A percentile compares a stretch with the other conserved stretches of the same genome.
These are phyloP conservation scores for Neocucurbitaria cava DNA, from an alignment of 2,329 filamentous ascomycete species.

Conservation along the genomic window DNA sequence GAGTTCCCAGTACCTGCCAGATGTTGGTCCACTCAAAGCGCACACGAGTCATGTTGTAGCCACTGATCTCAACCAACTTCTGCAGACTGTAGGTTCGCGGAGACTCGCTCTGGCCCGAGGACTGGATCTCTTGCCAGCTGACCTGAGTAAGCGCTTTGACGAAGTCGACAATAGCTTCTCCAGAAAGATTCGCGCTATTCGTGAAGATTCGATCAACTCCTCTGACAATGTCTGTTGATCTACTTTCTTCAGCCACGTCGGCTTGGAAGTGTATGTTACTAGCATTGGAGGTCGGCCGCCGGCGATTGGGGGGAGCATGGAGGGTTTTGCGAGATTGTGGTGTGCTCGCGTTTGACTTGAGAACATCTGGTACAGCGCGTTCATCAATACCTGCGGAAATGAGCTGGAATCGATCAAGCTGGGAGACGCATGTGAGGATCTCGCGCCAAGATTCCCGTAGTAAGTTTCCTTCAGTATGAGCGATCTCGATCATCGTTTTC, in stretches of 20 bases:
- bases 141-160: conserved; percentile 91
- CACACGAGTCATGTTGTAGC: conserved; percentile 99
- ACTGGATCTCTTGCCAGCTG: conserved; percentile 99
- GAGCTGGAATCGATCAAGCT: conserved; percentile 92
- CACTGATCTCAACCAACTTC: conserved; percentile 98
- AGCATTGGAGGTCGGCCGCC: conserved; percentile 55
- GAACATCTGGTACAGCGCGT: conserved; percentile 88
- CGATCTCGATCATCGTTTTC: conserved; percentile 89
- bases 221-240: conserved; percentile 91
- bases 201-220: conserved; percentile 96
- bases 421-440: conserved; percentile 91
- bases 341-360: conserved; percentile 70
- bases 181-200: conserved; percentile 90
- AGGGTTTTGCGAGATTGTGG: conserved; percentile 70
- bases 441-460: conserved; percentile 94
- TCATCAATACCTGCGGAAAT: conserved; percentile 96
- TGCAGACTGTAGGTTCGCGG: conserved; percentile 96
- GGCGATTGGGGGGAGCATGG: conserved; percentile 63
- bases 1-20: conserved; percentile 96
- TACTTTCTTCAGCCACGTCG: conserved; percentile 89
- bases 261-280: conserved; percentile 63
- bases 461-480: conserved; percentile 89
- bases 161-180: conserved; percentile 95
- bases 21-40: conserved; percentile 98
- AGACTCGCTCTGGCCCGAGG: conserved; percentile 93